Base-by-base conservation (phyloP, 2,329 filamentous ascomycete genomes). In the Grosmannia penicillata region DNA sequence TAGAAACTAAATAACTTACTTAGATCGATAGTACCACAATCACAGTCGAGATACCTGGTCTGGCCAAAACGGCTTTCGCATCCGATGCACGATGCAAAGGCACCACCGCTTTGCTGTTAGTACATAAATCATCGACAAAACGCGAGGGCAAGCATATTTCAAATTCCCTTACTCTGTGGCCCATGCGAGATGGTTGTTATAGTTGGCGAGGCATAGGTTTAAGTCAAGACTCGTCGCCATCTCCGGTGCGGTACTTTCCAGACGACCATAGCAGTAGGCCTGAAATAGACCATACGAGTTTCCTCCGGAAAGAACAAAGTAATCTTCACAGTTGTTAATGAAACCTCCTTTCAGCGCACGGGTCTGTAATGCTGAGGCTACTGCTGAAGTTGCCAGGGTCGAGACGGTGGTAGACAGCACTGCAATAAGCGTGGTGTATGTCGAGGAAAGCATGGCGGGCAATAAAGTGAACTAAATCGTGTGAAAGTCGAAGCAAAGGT, bases 181-280 rank as follows among this genome's bases (percentile, higher is more conserved):
- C 44, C 44, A 46, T 13, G 10, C 35, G 1, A 46, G 31, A 3
- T 44, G 27, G 37, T 42, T 39, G 27, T 42, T 22, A 33, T 37
- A 46, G 38, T 46, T 46, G 32, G 37, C 44, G 3, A 46, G 28
- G 15, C 44, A 46, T 11, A 37, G 38, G 19, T 17, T 41, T 6
- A 46, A 38, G 25, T 46, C 34, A 8, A 46, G 37, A 7, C 21
- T 22, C 15, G 35, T 32, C 13, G 25, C 13, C 4, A 39, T n/a
- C 9, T 37, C 24, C 1, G 24, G 7, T 8, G 37, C 33, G 11
- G 8, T 27, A 2, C 33, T 32, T 8, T 35, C 24, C 8, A 33
- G 14, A 24, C n/a, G n/a, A n/a, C 24, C 24, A 11, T 23, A 27
- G 31, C 44, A 45, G 9, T n/a, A 13, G 8, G 34, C 39, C 9